phyloP scores from a whole-genome alignment of 352 stramenopile species.

The Phytophthora melonis region DNA sequence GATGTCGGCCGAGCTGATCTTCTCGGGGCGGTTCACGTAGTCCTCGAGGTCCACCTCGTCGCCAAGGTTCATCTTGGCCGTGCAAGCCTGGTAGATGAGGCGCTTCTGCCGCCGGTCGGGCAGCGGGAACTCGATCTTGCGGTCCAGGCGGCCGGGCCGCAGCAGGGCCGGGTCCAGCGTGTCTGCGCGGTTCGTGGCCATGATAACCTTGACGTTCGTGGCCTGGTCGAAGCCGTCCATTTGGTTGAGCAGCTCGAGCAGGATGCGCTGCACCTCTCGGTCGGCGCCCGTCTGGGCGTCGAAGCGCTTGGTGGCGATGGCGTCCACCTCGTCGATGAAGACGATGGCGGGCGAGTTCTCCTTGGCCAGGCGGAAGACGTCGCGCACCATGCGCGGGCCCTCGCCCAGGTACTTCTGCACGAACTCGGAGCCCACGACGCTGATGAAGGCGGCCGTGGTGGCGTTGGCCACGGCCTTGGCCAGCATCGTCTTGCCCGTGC shows the following conservation, averaged over 20 bases:
- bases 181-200: constrained; percentile 99
- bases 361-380: constrained; percentile 99
- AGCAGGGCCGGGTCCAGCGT: constrained; percentile 99
- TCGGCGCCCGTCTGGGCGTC: constrained; percentile 98
- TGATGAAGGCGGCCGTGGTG: constrained; percentile 99
- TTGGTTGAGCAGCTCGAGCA: constrained; percentile 99
- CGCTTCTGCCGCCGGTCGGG: constrained; percentile 99
- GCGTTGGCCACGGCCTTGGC: constrained; percentile 99
- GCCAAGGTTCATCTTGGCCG: constrained; percentile 99
- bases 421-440: constrained; percentile 98
- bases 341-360: constrained; percentile 99
- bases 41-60: constrained; percentile 99
- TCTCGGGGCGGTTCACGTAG: constrained; percentile 99
- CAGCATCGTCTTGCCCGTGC: constrained; percentile 99
- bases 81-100: constrained; percentile 99
- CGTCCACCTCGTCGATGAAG: constrained; percentile 99
- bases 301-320: constrained; percentile 99
- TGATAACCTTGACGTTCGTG: constrained; percentile 99
- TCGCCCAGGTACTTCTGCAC: constrained; percentile 99
- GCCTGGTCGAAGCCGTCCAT: constrained; percentile 99
- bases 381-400: constrained; percentile 99
- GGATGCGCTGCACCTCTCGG: constrained; percentile 97
- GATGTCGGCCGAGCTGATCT: constrained; percentile 99
- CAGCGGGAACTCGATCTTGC: constrained; percentile 99
- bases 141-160: constrained; percentile 97